Conservation (phyloP, 116 monocot genomes). For the Iris pallida region DNA sequence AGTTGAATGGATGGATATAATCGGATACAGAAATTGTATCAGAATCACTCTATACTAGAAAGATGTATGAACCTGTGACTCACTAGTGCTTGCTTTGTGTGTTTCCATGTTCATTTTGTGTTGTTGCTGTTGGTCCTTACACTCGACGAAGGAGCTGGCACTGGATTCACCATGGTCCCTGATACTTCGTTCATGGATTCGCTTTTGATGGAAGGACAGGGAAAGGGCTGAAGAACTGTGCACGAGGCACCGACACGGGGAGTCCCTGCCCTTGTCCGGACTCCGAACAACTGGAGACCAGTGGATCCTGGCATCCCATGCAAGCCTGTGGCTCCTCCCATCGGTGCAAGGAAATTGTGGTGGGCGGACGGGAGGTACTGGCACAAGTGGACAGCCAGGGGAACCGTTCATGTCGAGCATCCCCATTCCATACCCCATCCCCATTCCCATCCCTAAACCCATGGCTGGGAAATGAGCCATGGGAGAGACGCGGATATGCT, state of each 20-base stretch:
- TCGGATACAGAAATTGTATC: too few species aligned
- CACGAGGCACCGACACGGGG: slow-evolving; percentile 23
- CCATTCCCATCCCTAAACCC: slow-evolving; percentile 50
- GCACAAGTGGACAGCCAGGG: slow-evolving; percentile 34
- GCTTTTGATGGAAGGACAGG: slow-evolving; percentile 3
- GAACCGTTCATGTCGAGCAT: slow-evolving; percentile 54
- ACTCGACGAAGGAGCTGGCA: slow-evolving; percentile 7
- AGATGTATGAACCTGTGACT: slow-evolving; percentile 7
- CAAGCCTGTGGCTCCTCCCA: slow-evolving; percentile 15
- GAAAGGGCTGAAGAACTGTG: slow-evolving; percentile 18
- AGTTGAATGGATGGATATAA: too few species aligned
- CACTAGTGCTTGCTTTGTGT: slow-evolving; percentile 1
- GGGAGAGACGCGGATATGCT: slow-evolving; percentile 35
- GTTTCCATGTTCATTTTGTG: slow-evolving; percentile 8
- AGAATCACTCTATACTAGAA: neutral
- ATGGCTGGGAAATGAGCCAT: slow-evolving; percentile 55
- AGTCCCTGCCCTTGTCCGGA: slow-evolving; percentile 37
- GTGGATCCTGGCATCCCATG: slow-evolving; percentile 25
- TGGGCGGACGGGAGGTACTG: slow-evolving; percentile 32
- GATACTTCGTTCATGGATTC: slow-evolving; percentile 15
- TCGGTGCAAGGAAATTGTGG: slow-evolving; percentile 26
- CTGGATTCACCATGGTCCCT: neutral
- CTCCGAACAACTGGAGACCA: slow-evolving; percentile 38
- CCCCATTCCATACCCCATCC: slow-evolving; percentile 58
- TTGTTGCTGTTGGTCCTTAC: slow-evolving; percentile 19